Base-by-base conservation (phyloP, 495 filamentous ascomycete genomes). In the Aspergillus leporis region DNA sequence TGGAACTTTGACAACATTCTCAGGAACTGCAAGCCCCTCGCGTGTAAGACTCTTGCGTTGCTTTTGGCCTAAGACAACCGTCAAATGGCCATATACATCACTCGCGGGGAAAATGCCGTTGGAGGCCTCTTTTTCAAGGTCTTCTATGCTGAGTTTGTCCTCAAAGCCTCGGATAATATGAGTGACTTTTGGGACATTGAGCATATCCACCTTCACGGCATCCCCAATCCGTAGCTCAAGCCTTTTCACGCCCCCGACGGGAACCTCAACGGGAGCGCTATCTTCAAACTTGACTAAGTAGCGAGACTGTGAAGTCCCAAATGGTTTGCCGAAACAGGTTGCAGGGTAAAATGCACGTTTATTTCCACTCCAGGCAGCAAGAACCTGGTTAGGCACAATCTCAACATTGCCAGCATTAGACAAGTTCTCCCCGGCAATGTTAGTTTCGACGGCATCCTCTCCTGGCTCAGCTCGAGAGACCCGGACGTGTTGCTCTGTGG, bases 181-280 rank as follows among this genome's bases (percentile, higher is more conserved):
- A 0, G 72, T 78, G 36, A 78, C 67, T 41, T 74, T 81, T 7
- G 78, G 78, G 31, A 77, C 61, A 54, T 70, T 73, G 5, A 61
- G 71, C 62, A 78, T 74, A 25, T 83, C 80, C 10, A 84, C 74
- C 60, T 84, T 84, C 41, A 83, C 78, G 5, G 61, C 69, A 65
- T 84, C 81, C 23, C 80, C 81, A 34, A 74, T 52, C 3, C 68
- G 71, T 32, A 84, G 65, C 53, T 84, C 78, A 30, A 84, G 64
- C 48, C 77, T 64, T 53, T 82, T 82, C 7, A 84, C 73, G 12
- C 60, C 61, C 30, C 71, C 73, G 38, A 71, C 67, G 0, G 71
- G 66, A 5, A 81, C 75, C 50, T 83, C 78, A 47, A 78, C 59
- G 8, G 71, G 73, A 30, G 58, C 50, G 51, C 74, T 78, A 46